Percentiles rank a stretch among this genome's conserved stretches.
These are phyloP conservation scores for Cicer judaicum DNA, from an alignment of 306 rosid species.

Conservation along the genomic window DNA sequence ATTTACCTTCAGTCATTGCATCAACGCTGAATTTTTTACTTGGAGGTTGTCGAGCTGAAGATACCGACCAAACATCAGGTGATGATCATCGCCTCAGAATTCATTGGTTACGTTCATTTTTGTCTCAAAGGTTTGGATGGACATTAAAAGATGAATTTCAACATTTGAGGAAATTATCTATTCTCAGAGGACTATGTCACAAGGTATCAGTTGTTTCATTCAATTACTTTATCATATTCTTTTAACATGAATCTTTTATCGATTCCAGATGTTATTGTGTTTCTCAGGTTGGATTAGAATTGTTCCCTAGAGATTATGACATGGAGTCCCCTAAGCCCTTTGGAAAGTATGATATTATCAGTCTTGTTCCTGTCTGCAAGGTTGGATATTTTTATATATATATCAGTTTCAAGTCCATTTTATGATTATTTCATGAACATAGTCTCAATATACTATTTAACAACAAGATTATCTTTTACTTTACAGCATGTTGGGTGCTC, in stretches of 20 bases:
- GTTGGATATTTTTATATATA: constrained; percentile 48
- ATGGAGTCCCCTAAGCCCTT: constrained; percentile 77
- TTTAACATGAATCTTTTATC: constrained; percentile 33
- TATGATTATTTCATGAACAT: constrained; percentile 21
- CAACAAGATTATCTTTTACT: constrained; percentile 22
- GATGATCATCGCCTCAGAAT: constrained; percentile 63
- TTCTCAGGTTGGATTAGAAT: constrained; percentile 83
- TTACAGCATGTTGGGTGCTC: constrained; percentile 85
- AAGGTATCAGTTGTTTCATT: constrained; percentile 57
- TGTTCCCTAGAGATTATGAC: constrained; percentile 87
- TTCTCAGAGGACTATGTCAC: constrained; percentile 90
- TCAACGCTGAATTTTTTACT: constrained; percentile 76
- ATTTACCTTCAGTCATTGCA: constrained; percentile 69
- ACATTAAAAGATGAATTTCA: constrained; percentile 69
- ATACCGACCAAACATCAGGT: constrained; percentile 46
- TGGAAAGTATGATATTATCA: constrained; percentile 69
- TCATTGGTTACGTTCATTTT: constrained; percentile 69
- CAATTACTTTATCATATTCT: not conserved
- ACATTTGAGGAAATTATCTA: constrained; percentile 77
- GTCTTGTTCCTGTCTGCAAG: constrained; percentile 95
- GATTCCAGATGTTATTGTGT: constrained; percentile 10
- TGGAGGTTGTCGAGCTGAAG: constrained; percentile 61
- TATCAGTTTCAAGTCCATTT: not conserved
- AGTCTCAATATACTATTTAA: constrained; percentile 30
- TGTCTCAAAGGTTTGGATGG: constrained; percentile 81